Evolutionary conservation across 805 yeast species (phyloP).

Genomic region (Candida ficus): DNA sequence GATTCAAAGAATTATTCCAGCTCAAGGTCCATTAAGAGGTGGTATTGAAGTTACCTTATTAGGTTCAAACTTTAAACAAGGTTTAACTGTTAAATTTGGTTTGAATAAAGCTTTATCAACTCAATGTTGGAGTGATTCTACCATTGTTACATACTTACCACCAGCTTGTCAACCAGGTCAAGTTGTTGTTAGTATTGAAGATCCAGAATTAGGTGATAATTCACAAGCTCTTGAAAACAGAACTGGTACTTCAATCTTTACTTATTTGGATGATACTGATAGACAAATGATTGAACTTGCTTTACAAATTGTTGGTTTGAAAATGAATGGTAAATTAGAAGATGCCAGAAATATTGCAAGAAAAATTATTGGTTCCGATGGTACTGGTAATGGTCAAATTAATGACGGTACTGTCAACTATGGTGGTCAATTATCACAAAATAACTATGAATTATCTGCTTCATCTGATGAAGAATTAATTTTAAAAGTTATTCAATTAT

Average conservation of each 20-base stretch:
- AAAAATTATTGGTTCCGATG: slow-evolving; percentile 69
- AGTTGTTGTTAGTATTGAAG: slow-evolving; percentile 80
- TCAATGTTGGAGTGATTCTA: slow-evolving; percentile 93
- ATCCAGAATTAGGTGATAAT: slow-evolving; percentile 31
- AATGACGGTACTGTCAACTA: slow-evolving; percentile 9
- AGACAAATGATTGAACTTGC: slow-evolving; percentile 93
- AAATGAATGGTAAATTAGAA: slow-evolving; percentile 93
- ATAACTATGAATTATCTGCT: slow-evolving; percentile 3
- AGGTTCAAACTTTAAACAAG: slow-evolving; percentile 83
- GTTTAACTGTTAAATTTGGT: slow-evolving; percentile 83
- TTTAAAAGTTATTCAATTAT: slow-evolving; percentile 52
- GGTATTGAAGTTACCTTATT: slow-evolving; percentile 92
- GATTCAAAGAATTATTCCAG: slow-evolving; percentile 86
- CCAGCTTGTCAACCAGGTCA: slow-evolving; percentile 89
- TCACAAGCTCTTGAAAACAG: slow-evolving; percentile 7
- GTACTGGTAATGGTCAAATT: slow-evolving; percentile 17
- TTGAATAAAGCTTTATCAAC: slow-evolving; percentile 73
- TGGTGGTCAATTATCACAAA: slow-evolving; percentile 5
- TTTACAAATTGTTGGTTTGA: slow-evolving; percentile 90
- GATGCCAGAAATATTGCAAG: slow-evolving; percentile 93
- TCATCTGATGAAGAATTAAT: slow-evolving; percentile 34
- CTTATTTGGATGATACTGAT: slow-evolving; percentile 93
- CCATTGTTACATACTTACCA: slow-evolving; percentile 90
- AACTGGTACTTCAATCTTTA: slow-evolving; percentile 48
- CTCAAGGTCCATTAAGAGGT: slow-evolving; percentile 93